Percentiles rank a stretch among this genome's conserved stretches.
phyloP scores from a whole-genome alignment of 2,329 filamentous ascomycete genomes.

The Sphaerulina populicola region DNA sequence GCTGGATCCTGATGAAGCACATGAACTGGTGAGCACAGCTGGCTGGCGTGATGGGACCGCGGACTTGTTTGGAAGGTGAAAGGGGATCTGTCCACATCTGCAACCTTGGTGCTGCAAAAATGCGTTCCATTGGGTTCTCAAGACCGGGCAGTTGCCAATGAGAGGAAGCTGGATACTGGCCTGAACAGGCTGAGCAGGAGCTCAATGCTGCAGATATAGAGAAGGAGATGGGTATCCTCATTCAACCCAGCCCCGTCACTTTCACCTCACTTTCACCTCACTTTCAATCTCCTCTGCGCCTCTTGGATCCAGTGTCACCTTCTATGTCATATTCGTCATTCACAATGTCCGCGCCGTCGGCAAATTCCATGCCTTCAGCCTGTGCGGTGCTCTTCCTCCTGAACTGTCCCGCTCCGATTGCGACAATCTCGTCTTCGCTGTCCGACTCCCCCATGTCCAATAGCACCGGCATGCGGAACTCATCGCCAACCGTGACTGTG shows the following conservation, averaged over 20 bases:
- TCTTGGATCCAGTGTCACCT: slow-evolving; percentile 21
- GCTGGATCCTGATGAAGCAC: slow-evolving; percentile 3
- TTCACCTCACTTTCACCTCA: neutral
- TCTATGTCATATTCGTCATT: slow-evolving; percentile 20
- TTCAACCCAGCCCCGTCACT: neutral
- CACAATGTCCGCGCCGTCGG: slow-evolving; percentile 21
- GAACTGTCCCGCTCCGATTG: slow-evolving; percentile 69
- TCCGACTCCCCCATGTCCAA: slow-evolving; percentile 89
- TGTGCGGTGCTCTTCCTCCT: slow-evolving; percentile 59
- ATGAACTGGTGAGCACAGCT: slow-evolving; percentile 1
- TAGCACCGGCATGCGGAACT: slow-evolving; percentile 85
- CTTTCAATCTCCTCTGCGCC: slow-evolving; percentile 20
- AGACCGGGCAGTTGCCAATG: no score
- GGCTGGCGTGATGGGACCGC: slow-evolving; percentile 1
- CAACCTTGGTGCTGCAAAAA: no score
- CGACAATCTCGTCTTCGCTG: slow-evolving; percentile 78
- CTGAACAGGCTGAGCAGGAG: no score
- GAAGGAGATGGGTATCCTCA: neutral
- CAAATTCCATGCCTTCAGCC: slow-evolving; percentile 43
- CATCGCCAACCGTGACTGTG: slow-evolving; percentile 46
- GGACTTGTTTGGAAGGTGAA: slow-evolving; percentile 3
- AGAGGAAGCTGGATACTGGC: no score
- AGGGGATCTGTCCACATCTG: neutral
- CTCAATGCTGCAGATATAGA: neutral
- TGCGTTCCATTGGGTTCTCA: no score